Conservation (phyloP, 2,329 filamentous ascomycete genomes). For the Sporothrix mexicana region DNA sequence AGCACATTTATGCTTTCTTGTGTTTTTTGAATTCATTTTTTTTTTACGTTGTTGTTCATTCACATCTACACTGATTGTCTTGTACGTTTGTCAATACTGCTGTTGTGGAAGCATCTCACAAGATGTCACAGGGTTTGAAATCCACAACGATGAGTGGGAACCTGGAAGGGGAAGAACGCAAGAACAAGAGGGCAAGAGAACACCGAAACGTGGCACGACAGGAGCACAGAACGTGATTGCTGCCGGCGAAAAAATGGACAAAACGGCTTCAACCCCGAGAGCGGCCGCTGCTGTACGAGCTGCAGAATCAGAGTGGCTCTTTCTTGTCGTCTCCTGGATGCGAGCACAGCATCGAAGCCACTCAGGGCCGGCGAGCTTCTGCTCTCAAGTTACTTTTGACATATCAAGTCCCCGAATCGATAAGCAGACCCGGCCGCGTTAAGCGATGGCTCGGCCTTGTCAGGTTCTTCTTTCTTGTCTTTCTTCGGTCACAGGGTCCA, state of each 20-base stretch:
- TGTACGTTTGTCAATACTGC: neutral
- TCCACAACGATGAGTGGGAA: too few species aligned
- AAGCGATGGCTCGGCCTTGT: neutral
- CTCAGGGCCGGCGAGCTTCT: neutral
- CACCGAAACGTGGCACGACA: neutral
- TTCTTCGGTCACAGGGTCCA: neutral
- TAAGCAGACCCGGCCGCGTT: neutral
- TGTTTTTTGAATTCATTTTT: neutral
- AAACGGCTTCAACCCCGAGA: neutral
- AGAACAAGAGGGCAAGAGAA: neutral
- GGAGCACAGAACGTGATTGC: neutral
- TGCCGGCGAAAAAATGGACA: neutral
- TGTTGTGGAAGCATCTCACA: constrained; percentile 16
- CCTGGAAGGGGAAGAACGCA: neutral
- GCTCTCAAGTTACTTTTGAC: too few species aligned
- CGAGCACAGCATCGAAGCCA: neutral
- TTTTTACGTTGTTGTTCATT: neutral
- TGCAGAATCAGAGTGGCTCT: neutral
- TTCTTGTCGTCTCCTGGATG: neutral
- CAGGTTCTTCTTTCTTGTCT: too few species aligned
- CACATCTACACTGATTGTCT: neutral
- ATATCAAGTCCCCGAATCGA: neutral
- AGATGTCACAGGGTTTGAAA: constrained; percentile 23
- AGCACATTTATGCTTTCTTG: neutral
- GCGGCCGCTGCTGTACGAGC: neutral